Conservation (phyloP, 768 basidiomycete genomes). For the Pleurotus citrinopileatus region DNA sequence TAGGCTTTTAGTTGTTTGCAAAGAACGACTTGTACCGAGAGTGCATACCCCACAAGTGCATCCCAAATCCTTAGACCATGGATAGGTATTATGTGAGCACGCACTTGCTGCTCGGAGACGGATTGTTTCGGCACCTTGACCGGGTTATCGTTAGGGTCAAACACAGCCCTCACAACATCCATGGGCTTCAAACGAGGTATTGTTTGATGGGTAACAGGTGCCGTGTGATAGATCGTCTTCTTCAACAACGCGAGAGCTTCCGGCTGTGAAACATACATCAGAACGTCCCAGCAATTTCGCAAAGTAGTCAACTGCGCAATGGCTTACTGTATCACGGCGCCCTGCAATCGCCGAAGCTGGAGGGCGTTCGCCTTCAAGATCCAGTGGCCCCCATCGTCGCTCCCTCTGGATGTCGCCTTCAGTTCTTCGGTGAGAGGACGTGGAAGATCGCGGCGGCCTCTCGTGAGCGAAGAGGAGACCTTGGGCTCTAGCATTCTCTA, state of each 20-base stretch:
- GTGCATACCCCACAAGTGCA: constrained; percentile 42
- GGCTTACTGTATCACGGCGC: constrained; percentile 60
- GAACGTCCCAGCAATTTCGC: background rate
- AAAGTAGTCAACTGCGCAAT: background rate
- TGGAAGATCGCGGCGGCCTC: constrained; percentile 8
- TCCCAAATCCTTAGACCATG: constrained; percentile 60
- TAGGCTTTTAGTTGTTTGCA: background rate
- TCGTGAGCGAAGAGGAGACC: constrained; percentile 33
- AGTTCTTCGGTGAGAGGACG: background rate
- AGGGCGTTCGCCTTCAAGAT: constrained; percentile 64
- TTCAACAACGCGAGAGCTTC: constrained; percentile 54
- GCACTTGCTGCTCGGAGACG: constrained; percentile 53
- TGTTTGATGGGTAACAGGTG: constrained; percentile 49
- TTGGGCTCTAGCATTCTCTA: constrained; percentile 43
- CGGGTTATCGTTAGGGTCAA: constrained; percentile 49
- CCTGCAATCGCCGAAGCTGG: constrained; percentile 72
- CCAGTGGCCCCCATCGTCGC: constrained; percentile 52
- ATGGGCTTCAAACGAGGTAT: constrained; percentile 44
- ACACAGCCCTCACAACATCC: constrained; percentile 45
- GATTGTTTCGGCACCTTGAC: constrained; percentile 48
- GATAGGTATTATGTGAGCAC: constrained; percentile 36
- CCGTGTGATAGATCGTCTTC: constrained; percentile 54
- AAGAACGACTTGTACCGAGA: background rate
- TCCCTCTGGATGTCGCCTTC: constrained; percentile 34
- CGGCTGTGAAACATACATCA: constrained; percentile 30